Base-by-base conservation (phyloP, 768 basidiomycete species). In the Termitomyces bulborhizus region DNA sequence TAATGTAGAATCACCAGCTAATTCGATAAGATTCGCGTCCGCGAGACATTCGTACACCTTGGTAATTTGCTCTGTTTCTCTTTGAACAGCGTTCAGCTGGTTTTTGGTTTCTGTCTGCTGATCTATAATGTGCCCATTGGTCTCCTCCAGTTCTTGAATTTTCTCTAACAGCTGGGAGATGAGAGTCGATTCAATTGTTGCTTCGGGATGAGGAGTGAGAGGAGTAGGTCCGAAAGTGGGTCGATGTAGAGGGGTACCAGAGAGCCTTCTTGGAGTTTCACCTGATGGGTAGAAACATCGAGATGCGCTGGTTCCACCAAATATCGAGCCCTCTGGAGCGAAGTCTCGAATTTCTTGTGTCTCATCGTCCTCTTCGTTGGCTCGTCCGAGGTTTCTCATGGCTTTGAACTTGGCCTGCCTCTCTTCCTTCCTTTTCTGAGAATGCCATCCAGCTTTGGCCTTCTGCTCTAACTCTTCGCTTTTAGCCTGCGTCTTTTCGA, bases 121-220 rank as follows among this genome's bases (percentile, higher is more conserved):
- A 54, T 76, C 71, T 21, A 81, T 72, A 41, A 93, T 90, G 53
- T 80, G 78, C 6, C 71, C 58, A 60, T 93, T 93, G 2, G 87
- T 80, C 39, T 83, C 78, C 63, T 93, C 88, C 1, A 93, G 76
- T 65, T 93, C 90, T 46, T 78, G 75, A 49, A 93, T 87, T 70
- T 93, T 93, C 15, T 71, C 64, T 42, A 91, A 69, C 6, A 93
- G 79, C 65, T 89, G 85, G 9, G 82, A 73, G n/a, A 92, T 79
- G 51, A 93, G 74, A 59, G 68, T 72, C 60, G 76, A 81, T 34
- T 48, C 47, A n/a, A 91, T 74, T 58, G 68, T 72, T 61, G 76
- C 81, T 68, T 85, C 78, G 57, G 60, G 75, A 60, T 57, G 55
- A 41, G 63, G 55, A 21, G 60, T 53, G 44, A 58, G 27, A 44